These are phyloP conservation scores for Sarocladium oryzae DNA, from an alignment of 2,329 filamentous ascomycete genomes.

Conservation along the genomic window DNA sequence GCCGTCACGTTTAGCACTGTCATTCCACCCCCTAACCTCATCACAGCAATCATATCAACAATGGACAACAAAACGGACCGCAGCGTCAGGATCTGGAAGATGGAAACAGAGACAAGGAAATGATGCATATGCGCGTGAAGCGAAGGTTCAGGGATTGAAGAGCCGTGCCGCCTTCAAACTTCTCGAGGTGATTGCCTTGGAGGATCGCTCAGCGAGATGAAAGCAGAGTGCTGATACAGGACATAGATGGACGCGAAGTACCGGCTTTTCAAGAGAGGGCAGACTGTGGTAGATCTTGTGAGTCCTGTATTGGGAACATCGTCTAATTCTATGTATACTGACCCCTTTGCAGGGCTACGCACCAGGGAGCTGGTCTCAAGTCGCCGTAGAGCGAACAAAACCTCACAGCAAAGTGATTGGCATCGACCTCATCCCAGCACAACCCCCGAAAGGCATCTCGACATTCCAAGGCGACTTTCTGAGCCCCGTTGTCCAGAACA, in stretches of 20 bases:
- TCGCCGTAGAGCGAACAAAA: slow-evolving; percentile 71
- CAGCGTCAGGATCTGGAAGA: slow-evolving; percentile 24
- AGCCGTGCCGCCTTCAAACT: slow-evolving; percentile 92
- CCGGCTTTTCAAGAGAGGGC: slow-evolving; percentile 67
- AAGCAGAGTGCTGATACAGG: background rate
- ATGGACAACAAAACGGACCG: background rate
- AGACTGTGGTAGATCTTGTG: slow-evolving; percentile 87
- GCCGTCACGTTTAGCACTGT: background rate
- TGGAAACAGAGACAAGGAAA: slow-evolving; percentile 77
- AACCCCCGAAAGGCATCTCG: slow-evolving; percentile 85
- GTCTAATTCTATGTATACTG: too few relatives aligned
- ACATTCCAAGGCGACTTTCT: slow-evolving; percentile 95
- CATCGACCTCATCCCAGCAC: slow-evolving; percentile 88
- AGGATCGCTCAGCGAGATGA: background rate
- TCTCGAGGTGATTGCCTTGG: slow-evolving; percentile 55
- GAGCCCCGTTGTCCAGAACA: slow-evolving; percentile 62
- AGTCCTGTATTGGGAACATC: too few relatives aligned
- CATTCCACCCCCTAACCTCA: background rate
- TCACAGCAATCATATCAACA: background rate
- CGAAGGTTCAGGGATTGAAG: slow-evolving; percentile 74
- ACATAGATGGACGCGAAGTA: slow-evolving; percentile 74
- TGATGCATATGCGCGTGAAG: slow-evolving; percentile 68
- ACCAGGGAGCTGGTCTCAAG: slow-evolving; percentile 68
- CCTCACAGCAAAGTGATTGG: slow-evolving; percentile 78
- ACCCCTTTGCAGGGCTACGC: slow-evolving; percentile 61